A percentile compares a stretch with the other conserved stretches of the same genome.
Conservation (phyloP, 805 yeast species). For the Candida argentea region DNA sequence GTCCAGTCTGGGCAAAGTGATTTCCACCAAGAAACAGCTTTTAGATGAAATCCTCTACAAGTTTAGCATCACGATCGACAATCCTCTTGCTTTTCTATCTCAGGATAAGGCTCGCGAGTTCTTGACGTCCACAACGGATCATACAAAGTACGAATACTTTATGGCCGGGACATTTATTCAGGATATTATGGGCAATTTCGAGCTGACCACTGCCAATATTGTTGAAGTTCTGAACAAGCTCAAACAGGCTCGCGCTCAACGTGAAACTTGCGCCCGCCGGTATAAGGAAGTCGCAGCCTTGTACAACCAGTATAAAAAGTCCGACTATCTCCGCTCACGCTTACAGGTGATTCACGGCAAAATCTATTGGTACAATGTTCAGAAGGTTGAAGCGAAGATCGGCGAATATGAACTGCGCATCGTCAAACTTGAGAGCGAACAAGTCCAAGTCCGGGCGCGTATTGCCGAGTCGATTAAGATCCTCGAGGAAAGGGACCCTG, state of each 20-base stretch:
- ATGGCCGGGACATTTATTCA: conserved; percentile 72
- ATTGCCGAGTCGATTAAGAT: conserved; percentile 2
- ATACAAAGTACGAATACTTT: conserved; percentile 63
- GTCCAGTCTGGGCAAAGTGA: conserved; percentile 37
- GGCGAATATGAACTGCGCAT: conserved; percentile 5
- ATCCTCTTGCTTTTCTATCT: conserved; percentile 85
- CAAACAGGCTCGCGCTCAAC: conserved; percentile 14
- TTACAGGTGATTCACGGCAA: conserved; percentile 29
- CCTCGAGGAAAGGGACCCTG: conserved; percentile 1
- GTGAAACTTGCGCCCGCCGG: conserved; percentile 15
- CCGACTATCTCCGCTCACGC: conserved; percentile 23
- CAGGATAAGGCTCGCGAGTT: conserved; percentile 93
- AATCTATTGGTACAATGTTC: conserved; percentile 33
- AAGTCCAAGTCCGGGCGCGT: conserved; percentile 10
- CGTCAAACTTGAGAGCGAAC: conserved; percentile 3
- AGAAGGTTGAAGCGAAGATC: conserved; percentile 17
- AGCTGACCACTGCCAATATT: conserved; percentile 17
- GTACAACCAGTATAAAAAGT: conserved; percentile 24
- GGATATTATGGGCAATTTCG: conserved; percentile 50
- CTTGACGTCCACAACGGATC: conserved; percentile 64
- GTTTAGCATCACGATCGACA: conserved; percentile 72
- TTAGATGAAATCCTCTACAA: conserved; percentile 59
- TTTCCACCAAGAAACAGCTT: conserved; percentile 54
- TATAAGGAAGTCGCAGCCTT: conserved; percentile 19
- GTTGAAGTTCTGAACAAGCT: conserved; percentile 19